phyloP scores from a whole-genome alignment of 345 rosid genomes.

The Syzygium aromaticum region DNA sequence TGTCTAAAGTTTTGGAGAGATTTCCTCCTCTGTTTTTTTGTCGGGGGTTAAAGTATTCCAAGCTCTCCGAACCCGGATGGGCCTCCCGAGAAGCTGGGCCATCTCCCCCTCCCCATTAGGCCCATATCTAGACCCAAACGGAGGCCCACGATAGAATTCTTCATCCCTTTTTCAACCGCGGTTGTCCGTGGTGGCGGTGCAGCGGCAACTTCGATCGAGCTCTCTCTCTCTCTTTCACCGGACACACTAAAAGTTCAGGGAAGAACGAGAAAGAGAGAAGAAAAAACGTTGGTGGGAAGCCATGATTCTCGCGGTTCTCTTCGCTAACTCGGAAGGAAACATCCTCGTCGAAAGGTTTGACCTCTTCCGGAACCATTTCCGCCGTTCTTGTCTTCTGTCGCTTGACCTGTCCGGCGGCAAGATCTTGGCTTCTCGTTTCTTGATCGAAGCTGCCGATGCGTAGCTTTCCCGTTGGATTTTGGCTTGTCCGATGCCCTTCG shows the following conservation, averaged over 20 bases:
- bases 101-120: background rate
- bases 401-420: background rate
- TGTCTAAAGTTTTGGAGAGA: background rate
- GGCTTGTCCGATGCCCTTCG: background rate
- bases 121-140: background rate
- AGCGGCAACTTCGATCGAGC: background rate
- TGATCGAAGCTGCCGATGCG: background rate
- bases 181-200: background rate
- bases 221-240: background rate
- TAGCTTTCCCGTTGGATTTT: background rate
- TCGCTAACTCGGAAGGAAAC: slow-evolving; percentile 63
- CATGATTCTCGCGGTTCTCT: slow-evolving; percentile 64
- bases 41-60: background rate
- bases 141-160: background rate
- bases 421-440: background rate
- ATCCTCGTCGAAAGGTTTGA: slow-evolving; percentile 57
- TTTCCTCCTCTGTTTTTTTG: background rate
- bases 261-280: background rate
- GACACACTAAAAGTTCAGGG: background rate
- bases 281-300: background rate
- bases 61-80: background rate
- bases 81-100: background rate
- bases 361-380: background rate
- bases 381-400: background rate
- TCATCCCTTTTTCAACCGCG: background rate